A percentile compares a stretch with the other conserved stretches of the same genome.
phyloP scores from a whole-genome alignment of 2,329 filamentous ascomycete genomes.

The Penicillium sp. region DNA sequence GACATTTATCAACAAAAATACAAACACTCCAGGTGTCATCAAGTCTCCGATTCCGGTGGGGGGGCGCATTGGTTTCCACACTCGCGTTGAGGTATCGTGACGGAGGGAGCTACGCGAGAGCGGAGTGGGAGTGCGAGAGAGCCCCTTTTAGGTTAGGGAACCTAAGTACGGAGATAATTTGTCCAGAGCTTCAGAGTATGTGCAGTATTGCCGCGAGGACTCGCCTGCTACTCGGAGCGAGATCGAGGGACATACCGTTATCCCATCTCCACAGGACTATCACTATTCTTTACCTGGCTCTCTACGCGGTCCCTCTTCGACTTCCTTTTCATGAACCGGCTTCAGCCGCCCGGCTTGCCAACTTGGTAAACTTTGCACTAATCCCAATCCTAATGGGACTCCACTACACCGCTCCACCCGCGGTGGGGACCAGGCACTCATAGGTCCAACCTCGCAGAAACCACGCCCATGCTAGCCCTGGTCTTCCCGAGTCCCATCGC shows the following conservation, averaged over 20 bases:
- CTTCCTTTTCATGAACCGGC: conserved; percentile 9
- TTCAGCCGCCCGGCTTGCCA: conserved; percentile 25
- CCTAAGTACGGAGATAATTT: no score
- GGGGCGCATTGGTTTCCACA: conserved; percentile 21
- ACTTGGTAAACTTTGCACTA: conserved; percentile 16
- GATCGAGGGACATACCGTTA: neutral
- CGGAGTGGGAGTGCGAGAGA: no score
- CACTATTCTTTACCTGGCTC: no score
- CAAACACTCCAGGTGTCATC: conserved; percentile 4
- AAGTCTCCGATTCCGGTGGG: conserved; percentile 19
- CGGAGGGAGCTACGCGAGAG: conserved; percentile 7
- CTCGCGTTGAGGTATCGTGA: conserved; percentile 27
- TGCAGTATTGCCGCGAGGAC: no score
- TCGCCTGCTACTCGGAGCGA: no score
- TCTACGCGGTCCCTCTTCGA: no score
- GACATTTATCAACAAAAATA: neutral
- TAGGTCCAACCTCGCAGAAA: neutral
- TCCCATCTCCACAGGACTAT: neutral
- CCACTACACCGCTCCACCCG: conserved; percentile 12
- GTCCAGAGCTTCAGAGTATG: no score
- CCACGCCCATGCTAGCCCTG: conserved; percentile 25
- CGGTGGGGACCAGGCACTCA: neutral
- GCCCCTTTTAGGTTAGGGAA: no score
- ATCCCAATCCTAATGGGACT: neutral
- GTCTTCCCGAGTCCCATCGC: conserved; percentile 29